Evolutionary conservation across 2,329 filamentous ascomycete species (phyloP), one percentile per base, ranked within the genome.

Genomic region (Endothia cerciana): DNA sequence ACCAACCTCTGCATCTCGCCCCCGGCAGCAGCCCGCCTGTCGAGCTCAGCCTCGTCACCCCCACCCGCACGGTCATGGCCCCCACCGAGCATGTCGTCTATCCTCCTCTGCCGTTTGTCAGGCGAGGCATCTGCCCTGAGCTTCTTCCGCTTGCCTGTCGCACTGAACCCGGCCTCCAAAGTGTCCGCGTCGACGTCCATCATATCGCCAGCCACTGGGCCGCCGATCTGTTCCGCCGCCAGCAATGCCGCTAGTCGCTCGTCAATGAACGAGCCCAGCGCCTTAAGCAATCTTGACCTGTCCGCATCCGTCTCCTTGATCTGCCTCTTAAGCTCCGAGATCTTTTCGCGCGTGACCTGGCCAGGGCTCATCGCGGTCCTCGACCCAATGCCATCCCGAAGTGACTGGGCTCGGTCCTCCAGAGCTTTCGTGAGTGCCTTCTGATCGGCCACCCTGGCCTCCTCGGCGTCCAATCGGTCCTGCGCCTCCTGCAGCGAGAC

Each of bases 171-270:
- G 10, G 82, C 84, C 5, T 81, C 83, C 6, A 89, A 77, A 69
- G 85, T 85, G 55, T 90, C 84, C 10, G 84, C 71, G 80, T 88
- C 78, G 28, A 91, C 73, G 75, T 91, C 87, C 73, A 90, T 82
- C 71, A 89, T 81, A 70, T 92, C 90, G 3, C 93, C 91, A 0
- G 94, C 91, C 13, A 93, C 89, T 0, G 93, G 92, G 0, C 93
- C 92, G 8, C 93, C 93, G 1, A 94, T 82, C 73, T 93, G 91
- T 78, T 96, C 93, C 0, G 91, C 91, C 7, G 92, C 92, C 53
- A 97, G 81, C 87, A 94, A 91, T 3, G 85, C 78, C 1, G 91
- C 90, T 1, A 97, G 82, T 49, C 87, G 84, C 53, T 87, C 80
- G 68, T 91, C 86, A 65, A 94, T 89, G 73, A 96, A 96, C 19